Evolutionary conservation across 2,329 filamentous ascomycete genomes (phyloP).

Genomic region (Trichoderma oligosporum): DNA sequence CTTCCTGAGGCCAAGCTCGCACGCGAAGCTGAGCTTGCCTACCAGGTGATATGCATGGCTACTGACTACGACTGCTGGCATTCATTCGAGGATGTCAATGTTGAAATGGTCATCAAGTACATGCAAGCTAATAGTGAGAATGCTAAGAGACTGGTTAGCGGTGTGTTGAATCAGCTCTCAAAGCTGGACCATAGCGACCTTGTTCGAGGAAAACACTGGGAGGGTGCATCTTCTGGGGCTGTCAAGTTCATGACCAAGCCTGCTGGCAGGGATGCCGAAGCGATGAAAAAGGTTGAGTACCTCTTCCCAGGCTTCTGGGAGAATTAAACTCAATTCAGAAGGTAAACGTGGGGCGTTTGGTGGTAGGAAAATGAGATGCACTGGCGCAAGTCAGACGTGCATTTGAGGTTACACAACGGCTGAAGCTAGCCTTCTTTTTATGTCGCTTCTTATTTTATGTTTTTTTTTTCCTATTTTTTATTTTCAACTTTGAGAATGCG

Average conservation of each 20-base stretch:
- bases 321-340: conserved; percentile 25
- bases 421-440: not conserved
- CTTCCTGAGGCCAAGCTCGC: conserved; percentile 95
- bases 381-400: not conserved
- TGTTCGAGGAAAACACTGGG: conserved; percentile 76
- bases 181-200: conserved; percentile 72
- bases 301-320: conserved; percentile 79
- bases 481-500: too few species aligned
- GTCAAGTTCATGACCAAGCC: conserved; percentile 79
- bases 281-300: conserved; percentile 75
- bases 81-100: conserved; percentile 75
- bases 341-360: not conserved
- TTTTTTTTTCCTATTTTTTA: not conserved
- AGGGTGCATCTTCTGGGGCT: conserved; percentile 71
- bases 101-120: conserved; percentile 94
- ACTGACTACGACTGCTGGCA: conserved; percentile 99
- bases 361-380: not conserved
- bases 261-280: conserved; percentile 67
- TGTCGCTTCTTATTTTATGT: not conserved
- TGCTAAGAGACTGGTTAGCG: conserved; percentile 77
- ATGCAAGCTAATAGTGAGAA: conserved; percentile 93
- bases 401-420: not conserved
- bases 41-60: conserved; percentile 99
- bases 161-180: conserved; percentile 80
- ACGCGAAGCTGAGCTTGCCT: conserved; percentile 90